Evolutionary conservation across 495 filamentous ascomycete species (phyloP), one percentile per base, ranked within the genome.

Genomic region (Darksidea phi): DNA sequence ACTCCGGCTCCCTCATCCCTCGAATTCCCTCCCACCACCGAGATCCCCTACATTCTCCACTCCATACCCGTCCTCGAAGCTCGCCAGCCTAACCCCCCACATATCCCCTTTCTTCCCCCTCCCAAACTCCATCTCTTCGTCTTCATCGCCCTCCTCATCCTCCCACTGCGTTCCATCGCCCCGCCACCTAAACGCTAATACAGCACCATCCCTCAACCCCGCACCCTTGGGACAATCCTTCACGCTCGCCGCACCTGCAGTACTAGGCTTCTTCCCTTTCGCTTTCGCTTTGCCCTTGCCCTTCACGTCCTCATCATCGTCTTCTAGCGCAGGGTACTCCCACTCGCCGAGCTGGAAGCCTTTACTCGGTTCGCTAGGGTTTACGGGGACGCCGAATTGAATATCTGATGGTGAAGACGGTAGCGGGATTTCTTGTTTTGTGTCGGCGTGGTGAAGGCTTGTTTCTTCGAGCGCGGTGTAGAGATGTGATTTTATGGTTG

Each of bases 31-130:
- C 42, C 41, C 42, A 48, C 43, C 59, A 21, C 64, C 65, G 8
- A 62, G 47, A 57, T 63, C 63, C 8, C 46, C 59, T 28, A 45
- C 54, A 38, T 62, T 56, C 21, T 61, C 61, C 12, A 67, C 71
- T 1, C 66, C 74, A 66, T 82, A 80, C 41, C 76, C 74, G 43
- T 86, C 82, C 13, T 89, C 86, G 50, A 82, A 77, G 15, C 57
- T 77, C 21, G 88, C 86, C 18, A 88, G 57, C 26, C 85, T 71
- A 10, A 91, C 88, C 66, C 85, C 77, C 79, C 88, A 90, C 43
- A 80, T n/a, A 12, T 80, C 77, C 42, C 77, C 73, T 13, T 75
- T 43, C 41, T 43, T 43, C 13, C 15, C 41, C 41, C 15, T 43
- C 41, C 18, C 41, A 76, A 43, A 75, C 41, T 63, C 64, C 10